Evolutionary conservation across 495 filamentous ascomycete species (phyloP).

Genomic region (Xylaria castorea): DNA sequence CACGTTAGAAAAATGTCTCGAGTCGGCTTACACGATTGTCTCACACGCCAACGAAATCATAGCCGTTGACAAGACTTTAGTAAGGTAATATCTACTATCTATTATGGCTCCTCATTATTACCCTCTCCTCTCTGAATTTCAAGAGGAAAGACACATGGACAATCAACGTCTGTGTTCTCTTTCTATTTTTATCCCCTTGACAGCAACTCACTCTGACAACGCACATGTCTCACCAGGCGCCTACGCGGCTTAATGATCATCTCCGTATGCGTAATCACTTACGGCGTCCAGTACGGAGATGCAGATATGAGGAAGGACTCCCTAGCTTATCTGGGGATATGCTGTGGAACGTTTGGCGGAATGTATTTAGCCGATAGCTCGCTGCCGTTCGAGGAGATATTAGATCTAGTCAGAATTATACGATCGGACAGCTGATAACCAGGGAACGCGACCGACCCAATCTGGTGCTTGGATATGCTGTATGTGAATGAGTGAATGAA

Average conservation of each 20-base stretch:
- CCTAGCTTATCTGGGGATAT: conserved; percentile 13
- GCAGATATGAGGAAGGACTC: conserved; percentile 5
- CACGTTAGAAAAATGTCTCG: conserved; percentile 5
- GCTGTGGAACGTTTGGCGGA: conserved; percentile 10
- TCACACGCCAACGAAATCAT: conserved; percentile 9
- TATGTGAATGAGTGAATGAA: background rate
- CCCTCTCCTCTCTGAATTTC: background rate
- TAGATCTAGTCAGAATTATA: conserved; percentile 20
- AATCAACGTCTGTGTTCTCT: background rate
- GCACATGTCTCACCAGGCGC: background rate
- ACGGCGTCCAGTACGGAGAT: conserved; percentile 14
- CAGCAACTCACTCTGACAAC: background rate
- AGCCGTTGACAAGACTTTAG: background rate
- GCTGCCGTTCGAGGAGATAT: conserved; percentile 16
- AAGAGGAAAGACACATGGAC: background rate
- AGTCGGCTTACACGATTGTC: conserved; percentile 17
- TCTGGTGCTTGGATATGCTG: background rate
- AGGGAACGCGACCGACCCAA: background rate
- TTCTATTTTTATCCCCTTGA: background rate
- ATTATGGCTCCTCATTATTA: background rate
- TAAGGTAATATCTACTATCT: background rate
- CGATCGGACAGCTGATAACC: conserved; percentile 13
- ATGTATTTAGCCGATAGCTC: conserved; percentile 15
- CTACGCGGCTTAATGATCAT: conserved; percentile 12
- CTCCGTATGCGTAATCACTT: conserved; percentile 13